A percentile compares a stretch with the other conserved stretches of the same genome.
Conservation (phyloP, 1,284 basidiomycete species). For the Cutaneotrichosporon sp. region DNA sequence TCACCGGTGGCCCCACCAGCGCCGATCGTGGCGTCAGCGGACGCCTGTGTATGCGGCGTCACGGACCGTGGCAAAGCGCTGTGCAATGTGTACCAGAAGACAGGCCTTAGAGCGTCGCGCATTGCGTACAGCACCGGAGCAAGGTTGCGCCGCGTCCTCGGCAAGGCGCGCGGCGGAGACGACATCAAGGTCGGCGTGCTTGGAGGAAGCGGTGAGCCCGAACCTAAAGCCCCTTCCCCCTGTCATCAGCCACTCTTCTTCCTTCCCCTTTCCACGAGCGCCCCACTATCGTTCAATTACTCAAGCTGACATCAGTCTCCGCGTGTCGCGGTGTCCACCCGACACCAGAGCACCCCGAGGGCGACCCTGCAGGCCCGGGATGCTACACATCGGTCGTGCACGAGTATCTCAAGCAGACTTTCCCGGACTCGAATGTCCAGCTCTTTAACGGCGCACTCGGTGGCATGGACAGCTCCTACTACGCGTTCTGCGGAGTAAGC, state of each 20-base stretch:
- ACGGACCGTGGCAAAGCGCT: conserved; percentile 37
- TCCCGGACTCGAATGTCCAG: conserved; percentile 32
- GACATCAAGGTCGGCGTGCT: conserved; percentile 46
- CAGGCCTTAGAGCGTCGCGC: conserved; percentile 35
- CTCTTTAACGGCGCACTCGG: conserved; percentile 50
- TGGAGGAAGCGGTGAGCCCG: conserved; percentile 48
- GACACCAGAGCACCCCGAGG: conserved; percentile 40
- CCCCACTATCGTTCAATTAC: no score
- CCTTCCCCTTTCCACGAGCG: background rate
- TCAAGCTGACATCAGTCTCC: conserved; percentile 38
- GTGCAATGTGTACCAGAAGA: conserved; percentile 42
- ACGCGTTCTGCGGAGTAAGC: conserved; percentile 50
- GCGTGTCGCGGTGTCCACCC: conserved; percentile 52
- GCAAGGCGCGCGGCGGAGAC: conserved; percentile 40
- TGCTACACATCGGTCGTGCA: conserved; percentile 47
- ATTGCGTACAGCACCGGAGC: conserved; percentile 43
- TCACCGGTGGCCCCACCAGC: background rate
- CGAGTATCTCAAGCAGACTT: conserved; percentile 43
- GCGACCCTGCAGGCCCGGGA: conserved; percentile 48
- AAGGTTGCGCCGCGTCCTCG: conserved; percentile 38
- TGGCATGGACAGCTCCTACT: conserved; percentile 52
- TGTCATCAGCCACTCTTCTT: background rate
- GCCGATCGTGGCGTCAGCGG: conserved; percentile 2
- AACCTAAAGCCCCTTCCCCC: background rate
- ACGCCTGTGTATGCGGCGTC: conserved; percentile 35